Evolutionary conservation across 169 alveolate genomes (phyloP).

Genomic region (Eimeria zaria): DNA sequence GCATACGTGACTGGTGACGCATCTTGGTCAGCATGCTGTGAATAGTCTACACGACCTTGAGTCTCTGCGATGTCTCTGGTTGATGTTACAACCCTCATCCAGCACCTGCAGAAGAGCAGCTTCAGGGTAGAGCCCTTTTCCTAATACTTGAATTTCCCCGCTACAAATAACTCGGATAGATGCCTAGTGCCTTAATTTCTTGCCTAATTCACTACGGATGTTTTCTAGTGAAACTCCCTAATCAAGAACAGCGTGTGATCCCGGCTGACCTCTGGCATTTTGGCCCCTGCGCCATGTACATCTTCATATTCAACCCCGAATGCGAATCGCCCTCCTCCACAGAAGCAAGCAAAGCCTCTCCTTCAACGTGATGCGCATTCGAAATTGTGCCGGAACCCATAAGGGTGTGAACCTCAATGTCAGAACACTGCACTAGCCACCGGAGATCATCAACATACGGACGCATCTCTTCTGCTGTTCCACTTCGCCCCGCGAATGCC

Average conservation of each 20-base stretch:
- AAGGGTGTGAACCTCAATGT: not conserved
- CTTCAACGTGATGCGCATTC: not conserved
- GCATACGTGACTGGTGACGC: not conserved
- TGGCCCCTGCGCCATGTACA: conserved; percentile 66
- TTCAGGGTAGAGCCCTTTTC: not conserved
- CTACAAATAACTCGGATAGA: not conserved
- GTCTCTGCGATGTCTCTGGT: conserved; percentile 2
- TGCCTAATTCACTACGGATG: not conserved
- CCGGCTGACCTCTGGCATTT: conserved; percentile 60
- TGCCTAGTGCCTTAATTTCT: not conserved
- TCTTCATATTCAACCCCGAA: conserved; percentile 33
- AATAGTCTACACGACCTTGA: not conserved
- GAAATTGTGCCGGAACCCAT: not conserved
- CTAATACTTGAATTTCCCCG: not conserved
- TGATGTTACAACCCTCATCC: conserved; percentile 51
- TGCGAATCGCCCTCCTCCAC: not conserved
- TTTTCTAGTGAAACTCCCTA: not conserved
- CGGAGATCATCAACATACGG: conserved; percentile 79
- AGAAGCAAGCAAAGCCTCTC: conserved; percentile 4
- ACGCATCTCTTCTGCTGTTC: not conserved
- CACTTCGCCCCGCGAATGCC: not conserved
- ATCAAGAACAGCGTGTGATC: not conserved
- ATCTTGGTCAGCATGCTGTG: not conserved
- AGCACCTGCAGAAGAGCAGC: conserved; percentile 46
- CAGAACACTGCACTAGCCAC: conserved; percentile 81